Evolutionary conservation across 2,329 filamentous ascomycete species (phyloP), one percentile per base, ranked within the genome.

Genomic region (Fusarium armeniacum): DNA sequence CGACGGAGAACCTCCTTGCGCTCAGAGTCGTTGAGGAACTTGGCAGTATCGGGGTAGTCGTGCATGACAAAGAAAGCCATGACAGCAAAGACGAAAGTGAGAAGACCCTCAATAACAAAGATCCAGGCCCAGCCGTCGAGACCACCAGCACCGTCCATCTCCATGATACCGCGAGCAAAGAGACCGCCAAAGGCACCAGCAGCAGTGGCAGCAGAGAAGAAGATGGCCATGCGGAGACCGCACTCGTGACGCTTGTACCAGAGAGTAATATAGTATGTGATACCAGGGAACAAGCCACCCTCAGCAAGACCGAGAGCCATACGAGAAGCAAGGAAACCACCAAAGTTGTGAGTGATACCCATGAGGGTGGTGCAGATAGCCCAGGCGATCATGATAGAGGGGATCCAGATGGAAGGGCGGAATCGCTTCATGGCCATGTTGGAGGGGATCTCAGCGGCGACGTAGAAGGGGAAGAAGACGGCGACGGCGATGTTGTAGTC

Each of bases 71-170:
- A 86, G 72, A 83, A 84, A 40, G 82, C 83, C 41, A 75, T 71
- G 38, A 83, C 65, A 41, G 84, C 76, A 43, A 86, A 80, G 33
- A 83, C 3, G 6, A 87, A 76, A 8, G 84, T 86, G 24, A 82
- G 72, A 22, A 86, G 62, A 32, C 86, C 86, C 76, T 92, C 90
- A 5, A 93, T 81, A 62, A 94, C 91, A 77, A 95, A 95, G 53
- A 95, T 93, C 92, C 91, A 94, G 3, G 87, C 83, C 92, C 92
- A 95, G 2, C 90, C 91, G 51, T 79, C 77, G 15, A 87, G 84
- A 28, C 79, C 77, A 4, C 87, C 78, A 9, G 81, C 70, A 4
- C 85, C 85, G 2, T 82, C 73, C 84, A 90, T 88, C 74, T 88
- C 85, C 33, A 86, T 84, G 52, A 90, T 85, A 24, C 83, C 88